phyloP scores from a whole-genome alignment of 2,329 filamentous ascomycete species.

The Amesomyces nigricolor region DNA sequence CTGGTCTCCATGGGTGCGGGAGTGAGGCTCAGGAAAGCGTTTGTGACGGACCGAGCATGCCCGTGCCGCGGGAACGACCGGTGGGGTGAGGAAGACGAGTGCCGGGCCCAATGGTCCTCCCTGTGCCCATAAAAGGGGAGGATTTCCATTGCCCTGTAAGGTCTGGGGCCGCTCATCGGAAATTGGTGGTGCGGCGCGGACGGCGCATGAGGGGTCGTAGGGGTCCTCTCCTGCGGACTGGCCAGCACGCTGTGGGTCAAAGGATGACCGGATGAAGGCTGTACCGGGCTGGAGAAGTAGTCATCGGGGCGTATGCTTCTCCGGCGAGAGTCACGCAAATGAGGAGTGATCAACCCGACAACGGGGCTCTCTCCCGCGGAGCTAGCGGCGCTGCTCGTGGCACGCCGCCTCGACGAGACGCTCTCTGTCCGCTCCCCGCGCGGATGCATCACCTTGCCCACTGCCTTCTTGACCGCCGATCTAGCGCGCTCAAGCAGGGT shows the following conservation, averaged over 20 bases:
- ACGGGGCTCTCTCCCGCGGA: constrained; percentile 52
- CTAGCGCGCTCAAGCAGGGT: constrained; percentile 80
- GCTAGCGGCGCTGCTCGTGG: constrained; percentile 59
- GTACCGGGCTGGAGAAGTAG: constrained; percentile 42
- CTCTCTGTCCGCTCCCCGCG: constrained; percentile 53
- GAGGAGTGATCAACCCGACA: constrained; percentile 44
- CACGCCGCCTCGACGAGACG: constrained; percentile 47
- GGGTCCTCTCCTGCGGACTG: constrained; percentile 52
- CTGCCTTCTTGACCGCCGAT: constrained; percentile 66
- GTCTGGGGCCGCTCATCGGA: constrained; percentile 4
- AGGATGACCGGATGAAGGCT: constrained; percentile 59
- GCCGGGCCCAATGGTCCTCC: constrained; percentile 31
- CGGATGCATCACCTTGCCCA: constrained; percentile 59
- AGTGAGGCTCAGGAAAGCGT: constrained; percentile 41
- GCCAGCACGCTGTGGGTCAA: constrained; percentile 68
- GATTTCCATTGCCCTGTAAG: constrained; percentile 32
- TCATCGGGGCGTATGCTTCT: constrained; percentile 49
- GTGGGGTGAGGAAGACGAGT: constrained; percentile 30
- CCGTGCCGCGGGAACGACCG: constrained; percentile 36
- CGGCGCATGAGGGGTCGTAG: constrained; percentile 27
- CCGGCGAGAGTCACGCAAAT: constrained; percentile 50
- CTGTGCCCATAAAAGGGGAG: constrained; percentile 34
- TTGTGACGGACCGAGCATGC: constrained; percentile 41
- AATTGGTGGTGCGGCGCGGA: constrained; percentile 8
- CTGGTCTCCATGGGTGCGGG: constrained; percentile 31